Base-by-base conservation (phyloP, 2,329 filamentous ascomycete species). In the Rhynchosporium agropyri region DNA sequence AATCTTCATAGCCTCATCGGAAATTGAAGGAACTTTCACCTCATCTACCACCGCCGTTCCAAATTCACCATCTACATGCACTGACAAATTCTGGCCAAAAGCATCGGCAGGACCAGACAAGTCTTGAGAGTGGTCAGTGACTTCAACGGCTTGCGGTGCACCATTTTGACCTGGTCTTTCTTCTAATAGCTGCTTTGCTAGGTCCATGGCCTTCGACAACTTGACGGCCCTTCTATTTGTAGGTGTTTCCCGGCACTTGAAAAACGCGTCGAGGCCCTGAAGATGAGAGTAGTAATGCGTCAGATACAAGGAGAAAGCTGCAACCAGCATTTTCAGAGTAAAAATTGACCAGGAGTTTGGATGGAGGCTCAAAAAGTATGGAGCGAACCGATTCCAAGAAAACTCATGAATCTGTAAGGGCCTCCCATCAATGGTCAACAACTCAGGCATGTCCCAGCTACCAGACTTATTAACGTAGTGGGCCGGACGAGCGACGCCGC, bases 321-420 rank as follows among this genome's bases (percentile, higher is more conserved):
- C 51, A 12, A 40, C 46, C 12, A 67, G 46, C 1, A 26, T 33
- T 8, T 57, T 60, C 29, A n/a, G 45, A n/a, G 28, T 57, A 2
- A 69, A 9, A 12, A 6, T 15, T 12, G 51, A n/a, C 29, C 62
- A 38, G 8, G 55, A 56, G 10, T 42, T 33, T n/a, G 29, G 26
- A 43, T 65, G 59, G 4, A 56, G n/a, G n/a, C 12, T 59, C 10
- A 67, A 42, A 50, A 69, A 66, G 5, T 50, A 33, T 4, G 58
- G 49, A 4, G 60, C 56, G 29, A 66, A 69, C 1, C 12, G 33
- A 13, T 65, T 61, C 38, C 61, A 66, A 0, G 60, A 66, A 29
- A 69, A 61, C 5, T 67, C 60, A 26, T 63, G 57, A 8, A 59
- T 51, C 31, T 61, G 53, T 20, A 67, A 49, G 2, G 64, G 67